These are phyloP conservation scores for Cryptosporidium bovis DNA, from an alignment of 169 alveolate species.

Conservation along the genomic window DNA sequence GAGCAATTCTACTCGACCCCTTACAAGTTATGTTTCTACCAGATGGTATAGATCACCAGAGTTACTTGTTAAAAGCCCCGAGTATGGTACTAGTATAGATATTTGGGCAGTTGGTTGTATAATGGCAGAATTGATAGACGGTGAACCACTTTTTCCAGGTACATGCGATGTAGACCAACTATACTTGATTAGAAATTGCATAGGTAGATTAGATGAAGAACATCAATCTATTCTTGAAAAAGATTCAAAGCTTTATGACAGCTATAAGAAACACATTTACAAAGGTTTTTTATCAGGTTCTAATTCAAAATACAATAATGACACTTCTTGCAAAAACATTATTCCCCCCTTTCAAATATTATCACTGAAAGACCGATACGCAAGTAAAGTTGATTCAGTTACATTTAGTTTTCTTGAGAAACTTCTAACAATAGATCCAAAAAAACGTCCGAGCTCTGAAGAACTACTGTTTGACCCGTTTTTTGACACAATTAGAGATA, in stretches of 20 bases:
- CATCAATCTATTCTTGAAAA: slow-evolving; percentile 82
- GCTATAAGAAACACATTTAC: slow-evolving; percentile 43
- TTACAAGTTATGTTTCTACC: slow-evolving; percentile 90
- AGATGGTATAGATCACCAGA: slow-evolving; percentile 93
- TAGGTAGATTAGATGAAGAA: slow-evolving; percentile 85
- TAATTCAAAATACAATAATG: slow-evolving; percentile 83
- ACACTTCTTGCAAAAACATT: slow-evolving; percentile 74
- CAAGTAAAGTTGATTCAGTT: slow-evolving; percentile 80
- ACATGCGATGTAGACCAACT: slow-evolving; percentile 90
- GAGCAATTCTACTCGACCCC: slow-evolving; percentile 47
- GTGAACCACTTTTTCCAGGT: slow-evolving; percentile 94
- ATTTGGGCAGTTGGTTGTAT: slow-evolving; percentile 93
- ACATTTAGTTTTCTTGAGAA: slow-evolving; percentile 86
- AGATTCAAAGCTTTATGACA: slow-evolving; percentile 79
- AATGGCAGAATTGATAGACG: slow-evolving; percentile 93
- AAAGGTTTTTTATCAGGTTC: slow-evolving; percentile 81
- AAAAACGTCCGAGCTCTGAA: slow-evolving; percentile 82
- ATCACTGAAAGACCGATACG: slow-evolving; percentile 84
- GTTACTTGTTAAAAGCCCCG: slow-evolving; percentile 82
- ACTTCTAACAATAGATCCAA: slow-evolving; percentile 85
- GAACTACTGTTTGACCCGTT: slow-evolving; percentile 87
- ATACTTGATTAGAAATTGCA: slow-evolving; percentile 82
- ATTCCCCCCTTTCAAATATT: slow-evolving; percentile 66
- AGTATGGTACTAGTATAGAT: slow-evolving; percentile 89
- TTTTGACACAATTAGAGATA: slow-evolving; percentile 65